phyloP scores from a whole-genome alignment of 495 filamentous ascomycete species.

The Daldinia bambusicola region DNA sequence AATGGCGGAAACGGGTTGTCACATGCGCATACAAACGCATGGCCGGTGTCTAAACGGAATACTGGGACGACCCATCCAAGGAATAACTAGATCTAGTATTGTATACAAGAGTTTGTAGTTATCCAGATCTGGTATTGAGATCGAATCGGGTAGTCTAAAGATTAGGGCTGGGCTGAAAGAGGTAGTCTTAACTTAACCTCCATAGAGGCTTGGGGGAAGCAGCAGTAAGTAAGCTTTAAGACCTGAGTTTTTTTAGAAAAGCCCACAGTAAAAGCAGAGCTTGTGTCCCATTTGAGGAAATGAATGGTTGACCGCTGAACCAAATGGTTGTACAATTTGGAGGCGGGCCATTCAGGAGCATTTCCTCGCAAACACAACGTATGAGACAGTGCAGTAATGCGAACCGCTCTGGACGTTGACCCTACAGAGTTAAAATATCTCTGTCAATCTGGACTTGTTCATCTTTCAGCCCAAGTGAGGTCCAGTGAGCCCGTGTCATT shows the following conservation, averaged over 20 bases:
- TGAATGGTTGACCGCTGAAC: conserved; percentile 39
- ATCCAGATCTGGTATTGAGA: conserved; percentile 11
- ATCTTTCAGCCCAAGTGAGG: conserved; percentile 1
- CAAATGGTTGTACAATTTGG: conserved; percentile 32
- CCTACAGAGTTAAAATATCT: conserved; percentile 6
- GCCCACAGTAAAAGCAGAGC: conserved; percentile 22
- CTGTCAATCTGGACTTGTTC: conserved; percentile 21
- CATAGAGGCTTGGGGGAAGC: neutral
- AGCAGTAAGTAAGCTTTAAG: neutral
- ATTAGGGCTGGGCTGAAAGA: neutral
- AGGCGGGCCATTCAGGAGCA: conserved; percentile 31
- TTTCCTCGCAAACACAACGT: conserved; percentile 38
- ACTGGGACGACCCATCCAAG: neutral
- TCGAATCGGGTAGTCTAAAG: neutral
- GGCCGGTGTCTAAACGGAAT: conserved; percentile 20
- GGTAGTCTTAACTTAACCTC: conserved; percentile 1
- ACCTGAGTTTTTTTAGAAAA: conserved; percentile 1
- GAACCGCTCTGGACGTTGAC: conserved; percentile 30
- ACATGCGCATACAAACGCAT: conserved; percentile 46
- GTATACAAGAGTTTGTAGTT: conserved; percentile 3
- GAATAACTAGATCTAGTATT: neutral
- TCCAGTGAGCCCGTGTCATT: conserved; percentile 18
- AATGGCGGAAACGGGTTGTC: conserved; percentile 30
- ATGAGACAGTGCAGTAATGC: conserved; percentile 39
- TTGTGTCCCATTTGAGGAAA: conserved; percentile 31